phyloP scores from a whole-genome alignment of 768 basidiomycete species.

The Tulasnella sp. region DNA sequence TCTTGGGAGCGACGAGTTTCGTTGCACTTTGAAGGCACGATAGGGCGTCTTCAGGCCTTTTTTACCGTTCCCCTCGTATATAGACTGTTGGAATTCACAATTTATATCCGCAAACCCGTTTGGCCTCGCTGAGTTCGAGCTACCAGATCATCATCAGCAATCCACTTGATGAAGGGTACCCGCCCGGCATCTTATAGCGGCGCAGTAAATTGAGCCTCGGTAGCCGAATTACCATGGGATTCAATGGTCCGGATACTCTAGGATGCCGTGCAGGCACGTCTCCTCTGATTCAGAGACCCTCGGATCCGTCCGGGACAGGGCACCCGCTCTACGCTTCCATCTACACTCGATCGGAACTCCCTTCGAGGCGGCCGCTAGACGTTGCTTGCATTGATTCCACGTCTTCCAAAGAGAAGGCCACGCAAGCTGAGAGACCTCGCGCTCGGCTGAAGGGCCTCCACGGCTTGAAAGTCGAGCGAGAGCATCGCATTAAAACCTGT shows the following conservation, averaged over 20 bases:
- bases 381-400: not conserved
- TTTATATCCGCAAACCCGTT: too few species aligned
- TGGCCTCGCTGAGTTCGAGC: not conserved
- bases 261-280: not conserved
- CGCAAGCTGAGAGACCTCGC: not conserved
- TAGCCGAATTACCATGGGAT: not conserved
- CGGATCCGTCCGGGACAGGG: not conserved
- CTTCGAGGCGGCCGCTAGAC: not conserved
- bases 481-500: not conserved
- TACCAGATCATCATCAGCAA: too few species aligned
- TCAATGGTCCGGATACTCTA: not conserved
- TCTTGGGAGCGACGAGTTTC: too few species aligned
- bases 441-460: not conserved
- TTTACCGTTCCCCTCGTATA: too few species aligned
- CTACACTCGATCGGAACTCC: not conserved
- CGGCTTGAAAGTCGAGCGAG: not conserved
- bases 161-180: too few species aligned
- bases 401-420: not conserved
- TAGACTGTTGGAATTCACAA: not conserved
- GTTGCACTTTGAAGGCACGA: too few species aligned
- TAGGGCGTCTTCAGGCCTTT: not conserved
- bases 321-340: not conserved
- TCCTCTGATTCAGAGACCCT: too few species aligned
- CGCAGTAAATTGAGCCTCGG: too few species aligned
- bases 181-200: too few species aligned